Percentiles rank a stretch among this genome's conserved stretches.
Conservation (phyloP, 495 filamentous ascomycete species). For the Thermochaetoides thermophila region DNA sequence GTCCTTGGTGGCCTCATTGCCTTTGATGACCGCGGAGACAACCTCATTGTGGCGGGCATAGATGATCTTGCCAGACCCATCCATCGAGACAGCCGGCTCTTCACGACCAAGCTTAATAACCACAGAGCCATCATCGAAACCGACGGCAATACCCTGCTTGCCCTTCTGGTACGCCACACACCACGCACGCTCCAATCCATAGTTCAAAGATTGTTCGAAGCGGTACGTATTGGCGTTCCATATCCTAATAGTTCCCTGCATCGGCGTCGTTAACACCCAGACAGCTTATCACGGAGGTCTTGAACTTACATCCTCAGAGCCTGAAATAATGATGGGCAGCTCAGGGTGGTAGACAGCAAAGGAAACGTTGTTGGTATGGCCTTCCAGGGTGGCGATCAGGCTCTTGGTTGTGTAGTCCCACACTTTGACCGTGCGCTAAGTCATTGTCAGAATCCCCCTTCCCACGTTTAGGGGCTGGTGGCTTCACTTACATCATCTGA, state of each 20-base stretch:
- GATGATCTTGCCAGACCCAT: conserved; percentile 83
- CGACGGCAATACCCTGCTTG: conserved; percentile 84
- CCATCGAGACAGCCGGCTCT: conserved; percentile 96
- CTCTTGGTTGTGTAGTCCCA: conserved; percentile 99
- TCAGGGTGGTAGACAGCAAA: conserved; percentile 98
- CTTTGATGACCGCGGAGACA: conserved; percentile 87
- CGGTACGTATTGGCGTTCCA: conserved; percentile 98
- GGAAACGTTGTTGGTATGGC: conserved; percentile 96
- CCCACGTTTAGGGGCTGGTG: neutral
- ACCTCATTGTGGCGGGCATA: conserved; percentile 93
- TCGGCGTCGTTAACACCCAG: neutral
- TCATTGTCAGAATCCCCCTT: too few relatives aligned
- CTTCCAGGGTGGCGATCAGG: conserved; percentile 89
- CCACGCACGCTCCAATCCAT: conserved; percentile 92
- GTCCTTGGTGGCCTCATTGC: conserved; percentile 74
- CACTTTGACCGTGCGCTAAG: conserved; percentile 68
- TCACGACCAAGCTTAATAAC: conserved; percentile 96
- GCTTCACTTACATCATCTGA: conserved; percentile 54
- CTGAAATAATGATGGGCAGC: conserved; percentile 94
- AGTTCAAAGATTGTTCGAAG: conserved; percentile 87
- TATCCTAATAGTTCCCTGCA: conserved; percentile 75
- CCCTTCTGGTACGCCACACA: conserved; percentile 91
- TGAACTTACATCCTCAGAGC: conserved; percentile 62
- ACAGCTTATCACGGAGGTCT: neutral
- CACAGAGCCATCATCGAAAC: conserved; percentile 95